phyloP scores from a whole-genome alignment of 371 early-diverging fungal species.

The Cladochytrium tenue region DNA sequence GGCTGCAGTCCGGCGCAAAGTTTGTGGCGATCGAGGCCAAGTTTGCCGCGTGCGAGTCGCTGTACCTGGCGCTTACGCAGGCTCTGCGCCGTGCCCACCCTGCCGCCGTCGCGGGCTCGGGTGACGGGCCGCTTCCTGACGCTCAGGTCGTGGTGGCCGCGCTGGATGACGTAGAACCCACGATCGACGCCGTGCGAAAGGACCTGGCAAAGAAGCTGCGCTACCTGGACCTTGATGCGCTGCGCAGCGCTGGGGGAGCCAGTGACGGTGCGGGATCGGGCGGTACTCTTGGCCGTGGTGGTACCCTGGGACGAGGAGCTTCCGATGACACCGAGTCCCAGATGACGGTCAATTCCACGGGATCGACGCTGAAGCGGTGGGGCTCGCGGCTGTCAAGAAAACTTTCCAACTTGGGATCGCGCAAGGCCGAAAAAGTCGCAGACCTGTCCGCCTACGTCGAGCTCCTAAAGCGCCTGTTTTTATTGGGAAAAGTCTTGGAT shows the following conservation, averaged over 20 bases:
- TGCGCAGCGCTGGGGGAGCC: not conserved
- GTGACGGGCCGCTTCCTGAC: conserved; percentile 37
- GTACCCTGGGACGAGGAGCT: no score
- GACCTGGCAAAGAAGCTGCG: conserved; percentile 44
- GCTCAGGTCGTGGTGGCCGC: conserved; percentile 31
- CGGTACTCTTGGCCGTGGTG: no score
- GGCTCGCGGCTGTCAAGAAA: conserved; percentile 18
- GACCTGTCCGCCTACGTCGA: conserved; percentile 21
- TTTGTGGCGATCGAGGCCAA: conserved; percentile 58
- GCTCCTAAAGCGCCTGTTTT: conserved; percentile 13
- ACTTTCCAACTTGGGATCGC: conserved; percentile 9
- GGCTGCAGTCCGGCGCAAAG: conserved; percentile 57
- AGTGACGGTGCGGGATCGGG: no score
- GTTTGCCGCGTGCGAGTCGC: conserved; percentile 50
- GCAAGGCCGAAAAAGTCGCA: conserved; percentile 21
- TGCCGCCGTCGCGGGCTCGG: not conserved
- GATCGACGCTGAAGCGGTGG: conserved; percentile 15
- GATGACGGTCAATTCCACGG: no score
- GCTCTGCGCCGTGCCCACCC: not conserved
- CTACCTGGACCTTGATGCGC: not conserved
- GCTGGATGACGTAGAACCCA: conserved; percentile 38
- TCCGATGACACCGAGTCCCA: no score
- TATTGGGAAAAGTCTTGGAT: conserved; percentile 9
- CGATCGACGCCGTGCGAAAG: conserved; percentile 36
- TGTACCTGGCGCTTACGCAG: conserved; percentile 13